Percentiles rank a stretch among this genome's conserved stretches.
Evolutionary conservation across 169 alveolate species (phyloP).

Genomic region (Plasmodium adleri): DNA sequence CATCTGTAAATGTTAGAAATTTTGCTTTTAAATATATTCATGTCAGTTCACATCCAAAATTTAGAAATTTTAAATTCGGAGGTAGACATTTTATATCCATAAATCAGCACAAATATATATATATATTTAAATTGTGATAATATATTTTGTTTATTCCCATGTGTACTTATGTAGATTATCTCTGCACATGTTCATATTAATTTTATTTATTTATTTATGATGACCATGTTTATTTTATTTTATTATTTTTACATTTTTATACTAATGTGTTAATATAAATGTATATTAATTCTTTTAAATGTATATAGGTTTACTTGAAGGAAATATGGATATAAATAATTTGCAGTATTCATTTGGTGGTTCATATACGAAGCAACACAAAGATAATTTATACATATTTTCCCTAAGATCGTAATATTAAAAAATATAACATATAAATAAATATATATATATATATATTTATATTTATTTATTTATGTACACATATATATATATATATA

Average conservation of each 20-base stretch:
- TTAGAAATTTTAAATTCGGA: constrained; percentile 38
- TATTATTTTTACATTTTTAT: neutral
- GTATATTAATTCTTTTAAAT: neutral
- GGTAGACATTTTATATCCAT: constrained; percentile 9
- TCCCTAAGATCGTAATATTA: constrained; percentile 52
- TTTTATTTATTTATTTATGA: too few relatives aligned
- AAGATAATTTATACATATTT: constrained; percentile 41
- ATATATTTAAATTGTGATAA: too few relatives aligned
- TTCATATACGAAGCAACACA: constrained; percentile 24
- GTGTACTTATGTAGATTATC: too few relatives aligned
- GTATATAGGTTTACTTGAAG: constrained; percentile 30
- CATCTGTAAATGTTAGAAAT: constrained; percentile 43
- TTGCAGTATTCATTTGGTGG: constrained; percentile 59
- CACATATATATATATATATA: neutral
- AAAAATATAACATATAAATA: neutral
- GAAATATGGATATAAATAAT: constrained; percentile 38
- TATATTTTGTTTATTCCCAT: too few relatives aligned
- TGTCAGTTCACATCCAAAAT: constrained; percentile 43
- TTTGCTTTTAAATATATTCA: constrained; percentile 41
- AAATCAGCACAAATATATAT: neutral
- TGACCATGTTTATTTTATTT: neutral
- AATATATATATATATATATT: neutral
- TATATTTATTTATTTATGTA: neutral
- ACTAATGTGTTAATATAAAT: neutral
- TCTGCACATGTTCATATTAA: too few relatives aligned